These are phyloP conservation scores for Byssochlamys sp. DNA, from an alignment of 2,329 filamentous ascomycete species.

Conservation along the genomic window DNA sequence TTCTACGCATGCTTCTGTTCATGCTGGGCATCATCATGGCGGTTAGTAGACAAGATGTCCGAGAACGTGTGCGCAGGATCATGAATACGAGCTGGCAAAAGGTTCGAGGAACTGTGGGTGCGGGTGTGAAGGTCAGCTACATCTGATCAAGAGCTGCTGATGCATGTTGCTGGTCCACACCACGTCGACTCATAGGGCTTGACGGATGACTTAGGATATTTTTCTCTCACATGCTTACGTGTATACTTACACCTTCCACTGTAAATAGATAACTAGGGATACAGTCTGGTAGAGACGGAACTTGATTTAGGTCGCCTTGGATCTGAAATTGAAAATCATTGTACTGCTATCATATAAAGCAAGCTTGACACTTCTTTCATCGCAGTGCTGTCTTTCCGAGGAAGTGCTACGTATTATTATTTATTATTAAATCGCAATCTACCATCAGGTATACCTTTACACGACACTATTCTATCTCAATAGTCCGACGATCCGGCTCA, in stretches of 20 bases:
- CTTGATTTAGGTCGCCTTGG: neutral
- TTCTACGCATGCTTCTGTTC: conserved; percentile 62
- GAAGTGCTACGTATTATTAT: neutral
- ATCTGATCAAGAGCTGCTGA: conserved; percentile 46
- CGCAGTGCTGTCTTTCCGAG: neutral
- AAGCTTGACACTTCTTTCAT: neutral
- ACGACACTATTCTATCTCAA: neutral
- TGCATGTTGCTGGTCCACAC: neutral
- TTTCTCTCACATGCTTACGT: neutral
- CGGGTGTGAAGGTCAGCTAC: conserved; percentile 96
- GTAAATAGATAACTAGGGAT: neutral
- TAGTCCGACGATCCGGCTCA: neutral
- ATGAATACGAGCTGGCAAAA: conserved; percentile 68
- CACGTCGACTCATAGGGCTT: neutral
- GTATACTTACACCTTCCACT: neutral
- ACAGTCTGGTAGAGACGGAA: neutral
- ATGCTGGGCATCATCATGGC: conserved; percentile 67
- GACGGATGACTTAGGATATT: neutral
- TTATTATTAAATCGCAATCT: neutral
- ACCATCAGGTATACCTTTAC: neutral
- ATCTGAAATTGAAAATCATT: neutral
- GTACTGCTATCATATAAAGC: neutral
- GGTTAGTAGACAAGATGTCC: conserved; percentile 62
- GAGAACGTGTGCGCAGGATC: conserved; percentile 62
- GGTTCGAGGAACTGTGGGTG: conserved; percentile 72